These are phyloP conservation scores for Vanderwaltozyma verrucispora DNA, from an alignment of 805 yeast species.

Conservation along the genomic window DNA sequence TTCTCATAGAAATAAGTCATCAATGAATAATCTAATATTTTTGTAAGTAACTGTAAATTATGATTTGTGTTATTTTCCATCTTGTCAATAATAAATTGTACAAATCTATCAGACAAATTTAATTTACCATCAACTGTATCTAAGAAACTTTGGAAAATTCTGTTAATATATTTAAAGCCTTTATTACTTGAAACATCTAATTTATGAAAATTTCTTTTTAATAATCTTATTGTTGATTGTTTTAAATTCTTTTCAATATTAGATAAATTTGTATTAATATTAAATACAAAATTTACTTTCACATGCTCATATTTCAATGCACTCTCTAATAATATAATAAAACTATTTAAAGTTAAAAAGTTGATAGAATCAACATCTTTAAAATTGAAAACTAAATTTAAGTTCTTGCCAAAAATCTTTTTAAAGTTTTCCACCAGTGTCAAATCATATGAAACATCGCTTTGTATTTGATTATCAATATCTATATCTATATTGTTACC, in stretches of 20 bases:
- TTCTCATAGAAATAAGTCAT: slow-evolving; percentile 29
- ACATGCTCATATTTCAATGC: slow-evolving; percentile 21
- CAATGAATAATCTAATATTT: slow-evolving; percentile 25
- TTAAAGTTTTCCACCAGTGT: slow-evolving; percentile 26
- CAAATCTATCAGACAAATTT: slow-evolving; percentile 23
- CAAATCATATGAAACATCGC: slow-evolving; percentile 23
- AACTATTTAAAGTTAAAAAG: slow-evolving; percentile 20
- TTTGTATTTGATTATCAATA: slow-evolving; percentile 4
- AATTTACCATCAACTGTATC: slow-evolving; percentile 28
- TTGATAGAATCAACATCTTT: slow-evolving; percentile 28
- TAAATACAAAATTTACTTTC: slow-evolving; percentile 21
- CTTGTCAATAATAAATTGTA: slow-evolving; percentile 22
- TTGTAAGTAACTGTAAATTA: slow-evolving; percentile 22
- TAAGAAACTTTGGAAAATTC: slow-evolving; percentile 25
- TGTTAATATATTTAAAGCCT: slow-evolving; percentile 26
- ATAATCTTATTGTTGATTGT: slow-evolving; percentile 23
- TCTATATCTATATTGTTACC: neutral
- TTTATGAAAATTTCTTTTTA: slow-evolving; percentile 18
- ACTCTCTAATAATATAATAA: slow-evolving; percentile 19
- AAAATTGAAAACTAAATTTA: slow-evolving; percentile 24
- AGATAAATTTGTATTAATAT: slow-evolving; percentile 25
- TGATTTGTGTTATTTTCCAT: slow-evolving; percentile 27
- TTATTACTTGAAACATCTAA: slow-evolving; percentile 27
- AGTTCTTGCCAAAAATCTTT: slow-evolving; percentile 15
- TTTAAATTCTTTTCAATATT: slow-evolving; percentile 26